Conservation (phyloP, 176 grass and related monocot species). For the Carex parvula region DNA sequence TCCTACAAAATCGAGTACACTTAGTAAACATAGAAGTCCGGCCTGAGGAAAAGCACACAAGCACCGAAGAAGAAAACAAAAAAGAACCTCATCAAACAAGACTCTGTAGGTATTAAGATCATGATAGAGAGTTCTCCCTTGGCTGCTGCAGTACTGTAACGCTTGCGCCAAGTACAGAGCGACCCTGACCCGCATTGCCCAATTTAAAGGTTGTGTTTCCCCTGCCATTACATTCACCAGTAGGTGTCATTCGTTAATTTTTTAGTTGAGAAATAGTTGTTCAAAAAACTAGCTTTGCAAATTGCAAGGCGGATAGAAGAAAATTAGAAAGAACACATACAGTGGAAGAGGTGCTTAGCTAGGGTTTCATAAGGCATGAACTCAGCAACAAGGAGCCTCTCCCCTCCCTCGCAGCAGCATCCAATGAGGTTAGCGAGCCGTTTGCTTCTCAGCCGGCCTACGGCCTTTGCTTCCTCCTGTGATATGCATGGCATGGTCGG, state of each 20-base stretch:
- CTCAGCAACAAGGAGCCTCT: constrained; percentile 71
- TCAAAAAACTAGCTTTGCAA: not conserved
- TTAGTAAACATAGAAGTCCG: not conserved
- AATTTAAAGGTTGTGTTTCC: constrained; percentile 68
- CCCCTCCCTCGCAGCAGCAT: constrained; percentile 65
- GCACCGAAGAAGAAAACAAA: not conserved
- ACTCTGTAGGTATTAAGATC: constrained; percentile 88
- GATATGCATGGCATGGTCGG: not conserved
- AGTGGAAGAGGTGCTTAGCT: constrained; percentile 95
- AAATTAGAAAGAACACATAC: constrained; percentile 35
- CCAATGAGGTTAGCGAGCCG: constrained; percentile 70
- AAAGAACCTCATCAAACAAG: constrained; percentile 72
- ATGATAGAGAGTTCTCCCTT: constrained; percentile 71
- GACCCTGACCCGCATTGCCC: constrained; percentile 77
- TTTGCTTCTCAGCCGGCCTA: constrained; percentile 63
- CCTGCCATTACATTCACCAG: constrained; percentile 43
- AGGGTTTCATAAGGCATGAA: constrained; percentile 83
- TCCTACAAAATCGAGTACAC: constrained; percentile 39
- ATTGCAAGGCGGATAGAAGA: not conserved
- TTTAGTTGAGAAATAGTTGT: not conserved
- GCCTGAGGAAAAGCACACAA: not conserved
- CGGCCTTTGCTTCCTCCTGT: constrained; percentile 75
- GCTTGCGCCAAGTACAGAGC: constrained; percentile 73
- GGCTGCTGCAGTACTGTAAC: constrained; percentile 68
- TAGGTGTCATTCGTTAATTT: not conserved